Evolutionary conservation across 345 rosid genomes (phyloP).

Genomic region (Rhodamnia rubescens): DNA sequence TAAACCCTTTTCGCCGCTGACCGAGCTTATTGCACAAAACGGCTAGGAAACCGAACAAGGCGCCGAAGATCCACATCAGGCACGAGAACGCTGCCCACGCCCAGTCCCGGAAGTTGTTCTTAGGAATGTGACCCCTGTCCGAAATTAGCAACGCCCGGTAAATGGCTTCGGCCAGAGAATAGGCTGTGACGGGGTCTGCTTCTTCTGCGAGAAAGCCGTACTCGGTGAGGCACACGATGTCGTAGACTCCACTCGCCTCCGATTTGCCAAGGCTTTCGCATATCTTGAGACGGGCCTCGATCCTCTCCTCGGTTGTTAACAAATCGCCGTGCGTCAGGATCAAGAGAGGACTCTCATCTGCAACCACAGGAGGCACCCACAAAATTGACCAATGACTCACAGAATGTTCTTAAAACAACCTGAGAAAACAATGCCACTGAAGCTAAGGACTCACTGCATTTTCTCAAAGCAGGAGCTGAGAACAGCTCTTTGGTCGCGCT

Average conservation of each 20-base stretch:
- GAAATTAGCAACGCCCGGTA: conserved; percentile 47
- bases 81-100: conserved; percentile 11
- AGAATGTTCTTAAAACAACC: background rate
- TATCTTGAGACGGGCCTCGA: conserved; percentile 36
- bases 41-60: conserved; percentile 26
- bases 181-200: conserved; percentile 40
- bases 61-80: conserved; percentile 23
- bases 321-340: conserved; percentile 53
- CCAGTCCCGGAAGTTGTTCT: conserved; percentile 26
- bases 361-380: background rate
- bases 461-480: conserved; percentile 26
- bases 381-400: background rate
- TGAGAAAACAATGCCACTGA: background rate
- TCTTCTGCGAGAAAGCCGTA: conserved; percentile 45
- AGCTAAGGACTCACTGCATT: conserved; percentile 29
- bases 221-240: conserved; percentile 45
- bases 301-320: conserved; percentile 30
- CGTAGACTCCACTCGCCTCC: conserved; percentile 31
- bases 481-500: conserved; percentile 34
- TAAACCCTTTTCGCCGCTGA: background rate
- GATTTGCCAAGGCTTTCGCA: conserved; percentile 26
- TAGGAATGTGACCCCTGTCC: conserved; percentile 33
- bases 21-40: conserved; percentile 35
- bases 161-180: conserved; percentile 23
- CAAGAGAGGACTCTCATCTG: conserved; percentile 48